phyloP scores from a whole-genome alignment of 75 land plant genomes.

The Larix kaempferi region DNA sequence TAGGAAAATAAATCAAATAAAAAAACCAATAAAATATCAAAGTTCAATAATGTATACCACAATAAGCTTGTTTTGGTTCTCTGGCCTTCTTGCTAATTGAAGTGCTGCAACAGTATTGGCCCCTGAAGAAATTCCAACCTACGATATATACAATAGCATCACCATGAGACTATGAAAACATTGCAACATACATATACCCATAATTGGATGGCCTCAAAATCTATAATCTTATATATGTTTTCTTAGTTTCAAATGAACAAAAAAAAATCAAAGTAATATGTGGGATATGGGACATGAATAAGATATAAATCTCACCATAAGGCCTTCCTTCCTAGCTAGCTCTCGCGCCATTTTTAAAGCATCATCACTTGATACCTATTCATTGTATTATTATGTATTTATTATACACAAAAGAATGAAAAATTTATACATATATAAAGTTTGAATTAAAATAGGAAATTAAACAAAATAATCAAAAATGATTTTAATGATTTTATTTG shows the following conservation, averaged over 20 bases:
- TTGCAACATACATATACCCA: background rate
- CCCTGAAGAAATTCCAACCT: slow-evolving; percentile 91
- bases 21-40: too few relatives aligned
- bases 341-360: slow-evolving; percentile 76
- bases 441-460: background rate
- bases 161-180: background rate
- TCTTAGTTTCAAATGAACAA: background rate
- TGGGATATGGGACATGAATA: background rate
- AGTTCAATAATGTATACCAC: slow-evolving; percentile 36
- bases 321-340: slow-evolving; percentile 75
- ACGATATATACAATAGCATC: background rate
- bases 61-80: slow-evolving; percentile 81
- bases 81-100: slow-evolving; percentile 61
- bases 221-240: background rate
- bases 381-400: background rate
- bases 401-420: background rate
- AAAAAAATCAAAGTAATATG: background rate
- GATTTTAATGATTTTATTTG: background rate
- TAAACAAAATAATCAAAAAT: background rate
- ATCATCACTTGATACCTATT: slow-evolving; percentile 73
- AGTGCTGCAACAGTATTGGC: slow-evolving; percentile 83
- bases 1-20: too few relatives aligned
- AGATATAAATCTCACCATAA: slow-evolving; percentile 42
- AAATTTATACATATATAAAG: background rate
- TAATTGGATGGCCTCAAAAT: background rate